These are phyloP conservation scores for Parietaria judaica DNA, from an alignment of 306 rosid genomes.

Conservation along the genomic window DNA sequence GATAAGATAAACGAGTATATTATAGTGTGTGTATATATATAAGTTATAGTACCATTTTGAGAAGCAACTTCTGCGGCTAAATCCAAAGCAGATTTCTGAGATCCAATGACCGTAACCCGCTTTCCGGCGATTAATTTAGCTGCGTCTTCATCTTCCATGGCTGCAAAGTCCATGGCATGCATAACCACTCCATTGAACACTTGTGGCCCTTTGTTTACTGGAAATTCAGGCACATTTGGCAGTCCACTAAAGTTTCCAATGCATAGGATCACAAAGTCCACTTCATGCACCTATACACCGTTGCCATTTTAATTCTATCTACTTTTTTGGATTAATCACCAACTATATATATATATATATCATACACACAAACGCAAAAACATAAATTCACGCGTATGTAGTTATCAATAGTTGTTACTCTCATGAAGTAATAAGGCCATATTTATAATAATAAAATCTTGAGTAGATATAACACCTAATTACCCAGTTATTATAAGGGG, in stretches of 20 bases:
- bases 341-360: no score
- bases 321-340: no score
- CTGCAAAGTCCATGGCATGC: conserved; percentile 23
- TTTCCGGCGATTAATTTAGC: conserved; percentile 14
- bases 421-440: no score
- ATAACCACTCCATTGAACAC: conserved; percentile 11
- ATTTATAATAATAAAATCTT: no score
- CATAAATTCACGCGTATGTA: no score
- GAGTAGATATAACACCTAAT: no score
- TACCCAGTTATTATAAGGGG: no score
- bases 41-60: conserved; percentile 5
- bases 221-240: conserved; percentile 14
- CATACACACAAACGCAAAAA: no score
- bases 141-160: conserved; percentile 13
- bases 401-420: no score
- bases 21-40: no score
- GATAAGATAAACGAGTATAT: no score
- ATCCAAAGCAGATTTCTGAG: conserved; percentile 18
- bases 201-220: conserved; percentile 8
- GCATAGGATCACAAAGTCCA: conserved; percentile 21
- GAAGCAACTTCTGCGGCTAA: conserved; percentile 18
- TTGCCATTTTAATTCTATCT: no score
- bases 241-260: conserved; percentile 17
- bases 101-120: conserved; percentile 18
- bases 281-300: conserved; percentile 4